Base-by-base conservation (phyloP, 345 rosid genomes). In the Erysimum cheiranthoides region DNA sequence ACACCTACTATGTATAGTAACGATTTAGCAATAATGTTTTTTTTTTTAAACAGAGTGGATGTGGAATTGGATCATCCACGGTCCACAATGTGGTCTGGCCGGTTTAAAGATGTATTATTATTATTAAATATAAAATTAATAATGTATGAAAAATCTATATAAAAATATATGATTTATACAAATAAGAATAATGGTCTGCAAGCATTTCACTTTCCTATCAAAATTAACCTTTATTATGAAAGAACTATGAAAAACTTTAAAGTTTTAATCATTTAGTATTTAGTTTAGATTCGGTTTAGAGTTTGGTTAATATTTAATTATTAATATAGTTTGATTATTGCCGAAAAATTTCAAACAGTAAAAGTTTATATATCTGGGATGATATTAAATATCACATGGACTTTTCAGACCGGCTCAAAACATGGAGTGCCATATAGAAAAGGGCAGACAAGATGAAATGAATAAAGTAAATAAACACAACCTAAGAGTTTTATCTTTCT, bases 351-450 rank as follows among this genome's bases (percentile, higher is more conserved):
- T 7, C 8, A 71, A 46, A 71, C 59, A 47, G 8, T 21, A 14
- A n/a, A n/a, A 59, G 21, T 39, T 6, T 40, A 21, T 32, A 21
- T 66, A 66, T 28, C 6, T 56, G 50, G 10, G 46, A 45, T 61
- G 14, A 51, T 32, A 62, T 53, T 43, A 46, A 25, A 66, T 66
- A 53, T n/a, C 66, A 68, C 74, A 75, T 75, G 61, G 25, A 57
- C 58, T 57, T 76, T 53, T 8, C 11, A 52, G 65, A 76, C 58
- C 18, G n/a, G 14, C 71, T 77, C 76, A 56, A 70, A 56, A 77
- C 53, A 77, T 77, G 76, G 71, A 77, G 80, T 65, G 76, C 57
- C 49, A 30, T 63, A 63, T 31, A 71, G 52, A 63, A 64, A 70
- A 70, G 9, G 12, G 52, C 10, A 47, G 25, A 38, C 13, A 34